Evolutionary conservation across 2,329 filamentous ascomycete species (phyloP).

Genomic region (Colletotrichum sp.): DNA sequence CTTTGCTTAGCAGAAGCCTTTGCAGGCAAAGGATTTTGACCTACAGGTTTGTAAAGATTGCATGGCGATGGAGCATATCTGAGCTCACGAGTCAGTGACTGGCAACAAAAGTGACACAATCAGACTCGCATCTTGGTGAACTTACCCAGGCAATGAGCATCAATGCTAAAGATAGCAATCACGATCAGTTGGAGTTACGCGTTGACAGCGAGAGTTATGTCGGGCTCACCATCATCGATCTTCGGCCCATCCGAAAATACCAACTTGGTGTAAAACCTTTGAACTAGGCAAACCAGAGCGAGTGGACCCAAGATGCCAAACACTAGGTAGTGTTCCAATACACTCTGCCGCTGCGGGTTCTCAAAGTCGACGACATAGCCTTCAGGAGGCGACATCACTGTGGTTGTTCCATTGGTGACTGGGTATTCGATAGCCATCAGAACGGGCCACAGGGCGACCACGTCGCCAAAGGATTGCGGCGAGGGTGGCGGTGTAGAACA

Average conservation of each 20-base stretch:
- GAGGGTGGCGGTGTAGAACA: background rate
- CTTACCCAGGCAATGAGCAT: background rate
- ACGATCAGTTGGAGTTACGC: background rate
- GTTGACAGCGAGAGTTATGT: background rate
- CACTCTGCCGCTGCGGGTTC: constrained; percentile 30
- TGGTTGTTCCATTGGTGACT: constrained; percentile 27
- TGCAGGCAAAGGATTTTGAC: background rate
- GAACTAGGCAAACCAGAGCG: constrained; percentile 27
- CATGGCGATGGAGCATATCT: constrained; percentile 25
- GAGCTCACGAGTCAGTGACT: background rate
- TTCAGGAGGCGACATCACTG: constrained; percentile 28
- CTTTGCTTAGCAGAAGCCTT: background rate
- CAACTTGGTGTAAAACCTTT: constrained; percentile 30
- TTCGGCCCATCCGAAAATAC: constrained; percentile 16
- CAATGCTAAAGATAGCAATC: background rate
- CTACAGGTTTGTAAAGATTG: constrained; percentile 28
- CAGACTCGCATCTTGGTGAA: background rate
- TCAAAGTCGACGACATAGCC: constrained; percentile 38
- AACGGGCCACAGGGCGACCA: background rate
- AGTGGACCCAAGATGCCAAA: constrained; percentile 29
- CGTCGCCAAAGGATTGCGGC: background rate
- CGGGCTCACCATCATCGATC: constrained; percentile 20
- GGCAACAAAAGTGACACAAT: background rate
- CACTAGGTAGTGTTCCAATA: constrained; percentile 27
- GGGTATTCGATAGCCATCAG: constrained; percentile 21